Percentiles rank a stretch among this genome's conserved stretches.
Evolutionary conservation across 2,329 filamentous ascomycete genomes (phyloP).

Genomic region (Colletotrichum sp.): DNA sequence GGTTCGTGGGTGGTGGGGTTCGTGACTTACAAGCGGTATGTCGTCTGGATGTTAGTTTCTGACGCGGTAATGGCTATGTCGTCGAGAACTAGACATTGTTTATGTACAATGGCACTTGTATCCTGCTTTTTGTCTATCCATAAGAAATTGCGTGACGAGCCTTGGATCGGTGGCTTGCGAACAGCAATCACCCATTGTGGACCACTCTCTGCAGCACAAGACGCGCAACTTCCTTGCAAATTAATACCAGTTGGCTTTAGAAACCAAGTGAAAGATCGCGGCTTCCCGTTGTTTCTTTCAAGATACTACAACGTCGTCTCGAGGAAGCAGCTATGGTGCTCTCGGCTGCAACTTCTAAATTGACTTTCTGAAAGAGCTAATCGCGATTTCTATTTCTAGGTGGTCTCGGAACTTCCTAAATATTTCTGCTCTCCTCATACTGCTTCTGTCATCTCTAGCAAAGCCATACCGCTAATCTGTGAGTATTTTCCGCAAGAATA

Average conservation of each 20-base stretch:
- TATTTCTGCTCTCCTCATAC: neutral
- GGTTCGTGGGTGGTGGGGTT: neutral
- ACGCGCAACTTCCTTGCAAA: neutral
- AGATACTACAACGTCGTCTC: neutral
- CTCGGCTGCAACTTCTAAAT: neutral
- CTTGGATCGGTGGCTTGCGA: neutral
- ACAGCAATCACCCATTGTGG: neutral
- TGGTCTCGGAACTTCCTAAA: too few relatives aligned
- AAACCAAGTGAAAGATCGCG: neutral
- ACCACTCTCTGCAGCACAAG: too few relatives aligned
- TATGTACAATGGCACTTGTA: too few relatives aligned
- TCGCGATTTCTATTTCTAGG: neutral
- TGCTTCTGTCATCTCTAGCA: neutral
- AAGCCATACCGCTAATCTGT: accelerated
- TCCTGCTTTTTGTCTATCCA: too few relatives aligned
- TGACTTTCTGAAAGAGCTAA: neutral
- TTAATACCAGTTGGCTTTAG: neutral
- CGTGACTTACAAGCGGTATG: neutral
- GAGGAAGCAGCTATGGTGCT: neutral
- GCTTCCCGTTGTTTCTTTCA: neutral
- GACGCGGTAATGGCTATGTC: neutral
- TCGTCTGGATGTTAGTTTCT: neutral
- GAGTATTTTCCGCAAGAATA: accelerated
- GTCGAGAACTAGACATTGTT: neutral
- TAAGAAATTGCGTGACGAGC: neutral